Conservation (phyloP, 116 monocot genomes). For the Cymodocea nodosa region DNA sequence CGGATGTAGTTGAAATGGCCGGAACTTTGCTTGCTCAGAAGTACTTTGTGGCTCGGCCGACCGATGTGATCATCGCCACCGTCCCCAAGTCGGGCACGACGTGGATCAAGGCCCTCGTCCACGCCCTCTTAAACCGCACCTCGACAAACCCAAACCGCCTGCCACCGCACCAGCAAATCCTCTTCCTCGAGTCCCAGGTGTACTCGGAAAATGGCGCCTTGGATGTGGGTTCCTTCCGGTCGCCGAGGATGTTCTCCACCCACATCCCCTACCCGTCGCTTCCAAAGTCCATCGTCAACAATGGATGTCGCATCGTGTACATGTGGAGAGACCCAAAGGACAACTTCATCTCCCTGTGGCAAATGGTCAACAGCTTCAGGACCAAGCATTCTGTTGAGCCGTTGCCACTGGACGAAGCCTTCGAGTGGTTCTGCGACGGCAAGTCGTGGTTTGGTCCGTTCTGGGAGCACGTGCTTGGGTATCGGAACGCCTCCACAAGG, state of each 20-base stretch:
- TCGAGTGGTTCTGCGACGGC: neutral
- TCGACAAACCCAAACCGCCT: no score
- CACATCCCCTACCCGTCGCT: neutral
- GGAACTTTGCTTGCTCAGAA: no score
- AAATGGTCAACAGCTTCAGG: neutral
- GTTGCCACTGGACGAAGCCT: neutral
- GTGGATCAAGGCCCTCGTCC: conserved; percentile 3
- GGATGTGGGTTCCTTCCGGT: no score
- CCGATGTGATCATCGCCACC: neutral
- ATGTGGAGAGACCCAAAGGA: conserved; percentile 6
- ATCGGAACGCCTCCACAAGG: neutral
- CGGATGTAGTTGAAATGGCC: no score
- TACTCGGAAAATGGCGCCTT: neutral
- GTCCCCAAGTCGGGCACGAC: neutral
- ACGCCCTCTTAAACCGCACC: no score
- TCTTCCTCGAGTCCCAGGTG: neutral
- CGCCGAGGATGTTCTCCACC: neutral
- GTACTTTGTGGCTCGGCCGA: no score
- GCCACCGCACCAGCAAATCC: no score
- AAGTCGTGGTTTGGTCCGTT: neutral
- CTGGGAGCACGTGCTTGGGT: conserved; percentile 5
- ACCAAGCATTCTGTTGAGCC: neutral
- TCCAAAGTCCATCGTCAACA: neutral
- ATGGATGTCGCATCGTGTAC: neutral
- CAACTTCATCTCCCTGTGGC: neutral